Evolutionary conservation across 1,284 basidiomycete genomes (phyloP).

Genomic region (Cryptococcus wingfieldii): DNA sequence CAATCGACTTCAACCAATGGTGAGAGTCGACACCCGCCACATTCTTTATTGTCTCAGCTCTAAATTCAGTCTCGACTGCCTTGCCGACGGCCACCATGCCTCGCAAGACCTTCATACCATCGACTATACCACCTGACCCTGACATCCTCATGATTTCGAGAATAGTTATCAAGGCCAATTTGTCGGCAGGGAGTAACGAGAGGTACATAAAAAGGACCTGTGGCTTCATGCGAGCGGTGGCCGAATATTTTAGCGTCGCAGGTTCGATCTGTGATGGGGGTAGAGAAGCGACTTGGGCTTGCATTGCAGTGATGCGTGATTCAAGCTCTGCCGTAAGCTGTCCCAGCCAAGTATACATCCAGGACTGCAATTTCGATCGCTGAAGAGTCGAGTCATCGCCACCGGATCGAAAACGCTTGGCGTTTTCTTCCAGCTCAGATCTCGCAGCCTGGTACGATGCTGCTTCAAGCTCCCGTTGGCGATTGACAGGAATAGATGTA

Average conservation of each 20-base stretch:
- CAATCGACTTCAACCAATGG: constrained; percentile 33
- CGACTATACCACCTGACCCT: constrained; percentile 67
- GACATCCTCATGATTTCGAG: constrained; percentile 83
- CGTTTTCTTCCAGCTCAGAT: constrained; percentile 65
- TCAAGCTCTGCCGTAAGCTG: constrained; percentile 58
- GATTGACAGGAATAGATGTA: constrained; percentile 60
- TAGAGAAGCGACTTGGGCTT: constrained; percentile 44
- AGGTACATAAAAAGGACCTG: constrained; percentile 56
- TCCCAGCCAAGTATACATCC: constrained; percentile 88
- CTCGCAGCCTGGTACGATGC: constrained; percentile 79
- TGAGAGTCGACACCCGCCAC: constrained; percentile 44
- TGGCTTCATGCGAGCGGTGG: constrained; percentile 25
- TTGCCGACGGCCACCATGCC: constrained; percentile 78
- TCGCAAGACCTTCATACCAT: constrained; percentile 87
- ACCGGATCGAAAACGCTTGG: constrained; percentile 60
- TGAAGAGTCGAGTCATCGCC: constrained; percentile 52
- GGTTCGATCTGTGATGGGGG: constrained; percentile 10
- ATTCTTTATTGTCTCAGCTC: constrained; percentile 71
- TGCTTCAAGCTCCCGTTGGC: constrained; percentile 76
- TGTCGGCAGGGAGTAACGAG: constrained; percentile 67
- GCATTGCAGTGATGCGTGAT: constrained; percentile 57
- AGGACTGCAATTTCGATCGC: constrained; percentile 60
- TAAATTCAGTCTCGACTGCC: constrained; percentile 83
- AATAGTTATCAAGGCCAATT: constrained; percentile 83
- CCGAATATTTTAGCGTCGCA: constrained; percentile 11